phyloP scores from a whole-genome alignment of 768 basidiomycete species.

The Mycena pura region DNA sequence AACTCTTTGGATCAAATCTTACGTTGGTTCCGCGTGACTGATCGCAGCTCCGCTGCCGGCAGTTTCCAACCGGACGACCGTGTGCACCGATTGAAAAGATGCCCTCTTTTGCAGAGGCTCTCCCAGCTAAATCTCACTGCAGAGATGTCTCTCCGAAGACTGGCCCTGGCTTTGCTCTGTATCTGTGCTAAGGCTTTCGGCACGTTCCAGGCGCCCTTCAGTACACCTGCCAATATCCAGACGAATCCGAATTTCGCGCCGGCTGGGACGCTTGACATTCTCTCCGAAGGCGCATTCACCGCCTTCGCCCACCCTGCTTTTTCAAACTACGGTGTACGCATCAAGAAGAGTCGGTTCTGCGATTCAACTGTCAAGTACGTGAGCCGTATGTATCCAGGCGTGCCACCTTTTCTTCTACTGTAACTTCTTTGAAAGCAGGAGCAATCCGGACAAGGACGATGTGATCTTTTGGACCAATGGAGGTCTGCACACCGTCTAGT shows the following conservation, averaged over 20 bases:
- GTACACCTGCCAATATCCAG: not conserved
- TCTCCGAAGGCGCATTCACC: conserved; percentile 44
- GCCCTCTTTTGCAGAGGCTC: no score
- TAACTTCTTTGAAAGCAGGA: conserved; percentile 78
- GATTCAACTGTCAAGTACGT: conserved; percentile 63
- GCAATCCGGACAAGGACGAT: conserved; percentile 62
- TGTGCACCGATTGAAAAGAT: no score
- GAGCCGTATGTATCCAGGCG: no score
- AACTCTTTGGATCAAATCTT: no score
- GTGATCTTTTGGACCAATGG: conserved; percentile 64
- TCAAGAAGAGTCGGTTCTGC: conserved; percentile 66
- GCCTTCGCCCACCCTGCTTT: conserved; percentile 54
- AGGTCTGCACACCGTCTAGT: conserved; percentile 42
- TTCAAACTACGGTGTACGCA: conserved; percentile 58
- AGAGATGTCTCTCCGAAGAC: no score
- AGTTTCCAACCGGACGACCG: no score
- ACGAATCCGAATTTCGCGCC: conserved; percentile 35
- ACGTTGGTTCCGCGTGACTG: no score
- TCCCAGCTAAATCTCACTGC: no score
- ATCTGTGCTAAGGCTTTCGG: no score
- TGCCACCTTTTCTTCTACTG: no score
- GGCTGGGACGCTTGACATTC: conserved; percentile 38
- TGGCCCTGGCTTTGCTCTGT: no score
- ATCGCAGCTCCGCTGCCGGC: no score
- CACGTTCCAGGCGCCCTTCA: not conserved